Conservation (phyloP, 208 protist genomes). For the Paratrypanosoma confusum region DNA sequence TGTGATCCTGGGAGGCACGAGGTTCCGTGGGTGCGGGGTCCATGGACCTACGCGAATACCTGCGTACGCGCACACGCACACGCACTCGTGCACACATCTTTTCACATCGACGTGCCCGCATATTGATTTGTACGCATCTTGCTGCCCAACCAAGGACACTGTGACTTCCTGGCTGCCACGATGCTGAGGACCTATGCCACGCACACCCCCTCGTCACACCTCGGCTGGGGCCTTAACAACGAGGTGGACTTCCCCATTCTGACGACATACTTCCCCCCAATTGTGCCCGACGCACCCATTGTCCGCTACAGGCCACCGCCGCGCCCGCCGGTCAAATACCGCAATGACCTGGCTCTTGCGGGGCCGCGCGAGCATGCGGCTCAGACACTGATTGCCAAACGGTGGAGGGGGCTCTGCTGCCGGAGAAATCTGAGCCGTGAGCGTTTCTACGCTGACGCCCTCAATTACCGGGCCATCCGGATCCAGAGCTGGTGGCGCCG, state of each 20-base stretch:
- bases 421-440: slow-evolving; percentile 44
- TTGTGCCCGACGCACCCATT: slow-evolving; percentile 44
- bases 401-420: slow-evolving; percentile 71
- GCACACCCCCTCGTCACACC: too few species aligned
- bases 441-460: slow-evolving; percentile 22
- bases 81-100: too few species aligned
- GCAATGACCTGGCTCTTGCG: slow-evolving; percentile 40
- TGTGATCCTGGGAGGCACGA: too few species aligned
- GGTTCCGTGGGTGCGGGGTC: too few species aligned
- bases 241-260: slow-evolving; percentile 50
- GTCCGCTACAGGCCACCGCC: slow-evolving; percentile 37
- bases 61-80: too few species aligned
- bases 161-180: too few species aligned
- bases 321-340: slow-evolving; percentile 24
- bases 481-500: slow-evolving; percentile 81
- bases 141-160: too few species aligned
- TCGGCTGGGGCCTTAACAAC: too few species aligned
- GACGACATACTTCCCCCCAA: slow-evolving; percentile 53
- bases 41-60: too few species aligned
- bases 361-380: slow-evolving; percentile 51
- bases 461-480: slow-evolving; percentile 32
- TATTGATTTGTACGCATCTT: too few species aligned
- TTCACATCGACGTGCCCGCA: too few species aligned
- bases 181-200: too few species aligned
- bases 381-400: slow-evolving; percentile 43